Percentiles rank a stretch among this genome's conserved stretches.
Conservation (phyloP, 257 asterid genomes). For the Fraxinus pennsylvanica region DNA sequence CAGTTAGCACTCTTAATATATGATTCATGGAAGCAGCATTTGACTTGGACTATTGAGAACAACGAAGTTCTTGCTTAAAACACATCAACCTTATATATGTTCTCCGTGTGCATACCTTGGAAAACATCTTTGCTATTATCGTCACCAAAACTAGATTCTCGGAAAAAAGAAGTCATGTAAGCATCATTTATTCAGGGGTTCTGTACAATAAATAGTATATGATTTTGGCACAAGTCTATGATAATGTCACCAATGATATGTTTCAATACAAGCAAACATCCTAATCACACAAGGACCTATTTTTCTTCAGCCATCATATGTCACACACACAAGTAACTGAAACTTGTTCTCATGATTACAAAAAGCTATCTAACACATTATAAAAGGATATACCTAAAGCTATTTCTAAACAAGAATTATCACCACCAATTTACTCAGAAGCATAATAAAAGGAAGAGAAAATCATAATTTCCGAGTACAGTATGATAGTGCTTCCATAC, state of each 20-base stretch:
- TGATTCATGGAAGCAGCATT: not conserved
- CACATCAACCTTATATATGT: not conserved
- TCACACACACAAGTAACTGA: not conserved
- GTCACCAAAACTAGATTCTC: not conserved
- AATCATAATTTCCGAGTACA: slow-evolving; percentile 6
- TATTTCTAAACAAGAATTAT: slow-evolving; percentile 1
- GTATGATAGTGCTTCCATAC: slow-evolving; percentile 36
- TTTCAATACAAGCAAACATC: not conserved
- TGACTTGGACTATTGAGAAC: not conserved
- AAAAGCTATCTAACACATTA: not conserved
- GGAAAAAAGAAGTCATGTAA: not conserved
- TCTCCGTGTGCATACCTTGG: not conserved
- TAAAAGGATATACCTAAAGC: not conserved
- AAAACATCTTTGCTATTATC: not conserved
- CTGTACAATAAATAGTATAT: not conserved
- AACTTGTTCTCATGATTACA: not conserved
- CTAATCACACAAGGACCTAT: not conserved
- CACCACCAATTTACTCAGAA: slow-evolving; percentile 1
- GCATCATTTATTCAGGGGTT: not conserved
- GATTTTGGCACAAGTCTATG: not conserved
- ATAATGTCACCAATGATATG: not conserved
- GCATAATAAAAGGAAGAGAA: slow-evolving; percentile 13
- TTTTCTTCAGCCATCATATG: not conserved
- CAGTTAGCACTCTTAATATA: not conserved
- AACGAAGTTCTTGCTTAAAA: not conserved